Base-by-base conservation (phyloP, 108 stramenopile species). In the Skeletonema tropicum region DNA sequence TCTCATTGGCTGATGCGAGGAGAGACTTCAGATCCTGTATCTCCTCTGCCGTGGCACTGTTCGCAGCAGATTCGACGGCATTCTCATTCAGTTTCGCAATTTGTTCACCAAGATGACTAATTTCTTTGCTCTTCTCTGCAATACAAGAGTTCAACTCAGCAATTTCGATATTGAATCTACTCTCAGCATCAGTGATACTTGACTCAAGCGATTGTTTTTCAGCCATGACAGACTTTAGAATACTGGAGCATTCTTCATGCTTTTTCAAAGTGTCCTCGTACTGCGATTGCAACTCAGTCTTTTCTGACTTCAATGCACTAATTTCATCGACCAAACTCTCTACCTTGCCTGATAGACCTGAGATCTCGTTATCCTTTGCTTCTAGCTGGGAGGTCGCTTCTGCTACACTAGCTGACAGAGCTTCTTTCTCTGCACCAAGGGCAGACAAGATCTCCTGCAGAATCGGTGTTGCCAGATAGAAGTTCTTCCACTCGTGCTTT, bases 21-120 rank as follows among this genome's bases (percentile, higher is more conserved):
- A 92, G 87, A 60, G 74, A 68, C 62, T 79, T 89, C 42, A 93
- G 60, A 26, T 92, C 90, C 9, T 72, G 26, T 31, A 87, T 86
- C 69, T 90, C 85, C 9, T 57, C 17, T 60, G 75, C 70, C 45
- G 87, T 12, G 7, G 64, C 68, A 33, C 60, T 30, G 33, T 66
- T 23, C 32, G 58, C 64, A 14, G 58, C 60, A 14, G 36, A 42
- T 21, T 38, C 58, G 26, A 64, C 33, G 36, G 64, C 62, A n/a
- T 68, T 70, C 17, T 30, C 57, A 3, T 19, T 32, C 52, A 60
- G 13, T 41, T 67, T 25, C 11, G 63, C 11, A 36, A 75, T 7
- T 60, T 23, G 35, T 26, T 59, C 49, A 33, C 35, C n/a, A 1
- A 46, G 60, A 25, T 70, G 67, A 14, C 14, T 68, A 12, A 75